These are phyloP conservation scores for Schrenkiella parvula DNA, from an alignment of 345 rosid genomes.

Conservation along the genomic window DNA sequence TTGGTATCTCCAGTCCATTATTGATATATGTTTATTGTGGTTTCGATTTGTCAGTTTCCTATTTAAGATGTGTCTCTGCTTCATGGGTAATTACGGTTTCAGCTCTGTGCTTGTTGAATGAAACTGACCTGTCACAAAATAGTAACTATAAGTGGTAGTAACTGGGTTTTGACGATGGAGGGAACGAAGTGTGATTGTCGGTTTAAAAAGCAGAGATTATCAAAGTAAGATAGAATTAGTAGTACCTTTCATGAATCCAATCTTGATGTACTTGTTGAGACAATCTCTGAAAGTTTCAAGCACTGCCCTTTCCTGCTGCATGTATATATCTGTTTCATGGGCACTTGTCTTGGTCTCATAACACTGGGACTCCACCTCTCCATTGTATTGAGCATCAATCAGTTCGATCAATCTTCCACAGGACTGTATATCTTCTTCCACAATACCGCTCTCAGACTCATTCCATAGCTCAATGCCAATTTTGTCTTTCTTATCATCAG, in stretches of 20 bases:
- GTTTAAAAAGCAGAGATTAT: neutral
- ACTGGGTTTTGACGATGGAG: neutral
- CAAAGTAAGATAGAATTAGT: neutral
- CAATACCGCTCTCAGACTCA: neutral
- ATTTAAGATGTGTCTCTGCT: neutral
- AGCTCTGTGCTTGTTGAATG: neutral
- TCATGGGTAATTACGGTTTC: neutral
- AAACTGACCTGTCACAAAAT: slow-evolving; percentile 1
- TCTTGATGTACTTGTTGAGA: slow-evolving; percentile 32
- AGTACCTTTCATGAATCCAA: slow-evolving; percentile 35
- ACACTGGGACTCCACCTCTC: neutral
- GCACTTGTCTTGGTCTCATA: neutral
- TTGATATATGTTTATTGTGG: neutral
- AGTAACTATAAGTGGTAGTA: neutral
- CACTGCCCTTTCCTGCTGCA: slow-evolving; percentile 41
- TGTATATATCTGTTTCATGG: neutral
- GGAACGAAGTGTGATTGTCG: neutral
- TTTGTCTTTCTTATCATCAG: slow-evolving; percentile 9
- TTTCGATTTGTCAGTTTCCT: neutral
- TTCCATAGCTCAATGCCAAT: neutral
- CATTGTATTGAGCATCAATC: slow-evolving; percentile 29
- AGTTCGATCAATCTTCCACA: slow-evolving; percentile 25
- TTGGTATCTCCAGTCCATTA: neutral
- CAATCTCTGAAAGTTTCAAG: slow-evolving; percentile 39
- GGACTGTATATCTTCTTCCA: slow-evolving; percentile 1